These are phyloP conservation scores for Stevia rebaudiana DNA, from an alignment of 140 eudicot genomes.

Conservation along the genomic window DNA sequence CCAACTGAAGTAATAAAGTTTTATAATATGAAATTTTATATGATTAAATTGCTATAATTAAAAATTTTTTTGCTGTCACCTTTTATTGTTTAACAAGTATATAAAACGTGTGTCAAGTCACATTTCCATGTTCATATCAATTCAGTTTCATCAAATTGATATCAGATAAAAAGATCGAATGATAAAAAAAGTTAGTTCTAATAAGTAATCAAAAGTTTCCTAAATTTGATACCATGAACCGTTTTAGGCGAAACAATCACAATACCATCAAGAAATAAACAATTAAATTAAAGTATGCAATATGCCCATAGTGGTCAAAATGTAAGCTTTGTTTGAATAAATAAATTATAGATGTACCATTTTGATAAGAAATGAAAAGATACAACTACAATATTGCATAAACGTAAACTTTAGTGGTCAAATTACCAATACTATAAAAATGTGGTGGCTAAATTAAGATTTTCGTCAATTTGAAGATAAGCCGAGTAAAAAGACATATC, in stretches of 20 bases:
- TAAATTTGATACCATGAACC: neutral
- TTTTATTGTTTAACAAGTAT: too few relatives aligned
- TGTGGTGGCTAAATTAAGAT: conserved; percentile 12
- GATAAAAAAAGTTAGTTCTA: too few relatives aligned
- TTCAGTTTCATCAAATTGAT: too few relatives aligned
- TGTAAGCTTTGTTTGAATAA: neutral
- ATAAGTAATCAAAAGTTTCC: too few relatives aligned
- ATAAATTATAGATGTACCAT: neutral
- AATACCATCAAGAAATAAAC: neutral
- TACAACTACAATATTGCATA: neutral
- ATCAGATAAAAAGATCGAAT: too few relatives aligned
- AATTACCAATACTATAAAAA: conserved; percentile 10
- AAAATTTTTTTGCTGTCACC: too few relatives aligned
- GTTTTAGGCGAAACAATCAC: neutral
- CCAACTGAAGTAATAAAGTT: too few relatives aligned
- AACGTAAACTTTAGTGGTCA: conserved; percentile 4
- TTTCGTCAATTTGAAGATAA: conserved; percentile 15
- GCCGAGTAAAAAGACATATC: conserved; percentile 25
- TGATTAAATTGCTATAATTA: too few relatives aligned
- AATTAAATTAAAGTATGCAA: neutral
- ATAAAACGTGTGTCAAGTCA: too few relatives aligned
- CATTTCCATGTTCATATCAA: too few relatives aligned
- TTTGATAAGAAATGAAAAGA: neutral
- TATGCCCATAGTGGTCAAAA: neutral
- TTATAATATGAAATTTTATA: too few relatives aligned